Conservation (phyloP, 2,329 filamentous ascomycete species). For the Neofusicoccum ribis region DNA sequence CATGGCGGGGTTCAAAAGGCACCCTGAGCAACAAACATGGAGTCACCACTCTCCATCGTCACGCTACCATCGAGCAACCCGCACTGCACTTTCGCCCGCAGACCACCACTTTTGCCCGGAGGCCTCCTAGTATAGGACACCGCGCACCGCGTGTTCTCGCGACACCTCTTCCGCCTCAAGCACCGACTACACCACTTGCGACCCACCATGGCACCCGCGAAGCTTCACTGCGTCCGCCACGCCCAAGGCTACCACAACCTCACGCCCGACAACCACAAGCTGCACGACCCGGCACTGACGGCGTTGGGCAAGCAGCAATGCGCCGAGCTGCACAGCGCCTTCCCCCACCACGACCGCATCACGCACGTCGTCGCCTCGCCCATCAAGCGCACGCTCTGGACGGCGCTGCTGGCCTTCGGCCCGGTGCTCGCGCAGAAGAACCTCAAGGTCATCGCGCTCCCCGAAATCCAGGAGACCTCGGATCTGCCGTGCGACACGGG, state of each 20-base stretch:
- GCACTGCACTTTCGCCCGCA: neutral
- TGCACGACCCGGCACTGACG: constrained; percentile 74
- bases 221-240: constrained; percentile 69
- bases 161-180: neutral
- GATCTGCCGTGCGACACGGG: constrained; percentile 75
- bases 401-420: constrained; percentile 67
- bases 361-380: constrained; percentile 76
- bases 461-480: constrained; percentile 75
- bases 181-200: neutral
- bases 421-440: constrained; percentile 37
- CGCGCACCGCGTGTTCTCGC: too few relatives aligned
- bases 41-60: constrained; percentile 4
- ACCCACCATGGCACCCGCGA: constrained; percentile 40
- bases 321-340: constrained; percentile 52
- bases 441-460: constrained; percentile 63
- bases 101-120: neutral
- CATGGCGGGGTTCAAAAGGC: constrained; percentile 2
- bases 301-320: constrained; percentile 69
- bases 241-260: constrained; percentile 81
- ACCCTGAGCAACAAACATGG: neutral
- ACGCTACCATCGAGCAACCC: constrained; percentile 4
- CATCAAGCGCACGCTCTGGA: constrained; percentile 74
- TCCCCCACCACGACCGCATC: constrained; percentile 60
- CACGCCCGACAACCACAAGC: constrained; percentile 49
- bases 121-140: too few relatives aligned